Conservation (phyloP, 75 land plant species). For the Pinus tabuliformis region DNA sequence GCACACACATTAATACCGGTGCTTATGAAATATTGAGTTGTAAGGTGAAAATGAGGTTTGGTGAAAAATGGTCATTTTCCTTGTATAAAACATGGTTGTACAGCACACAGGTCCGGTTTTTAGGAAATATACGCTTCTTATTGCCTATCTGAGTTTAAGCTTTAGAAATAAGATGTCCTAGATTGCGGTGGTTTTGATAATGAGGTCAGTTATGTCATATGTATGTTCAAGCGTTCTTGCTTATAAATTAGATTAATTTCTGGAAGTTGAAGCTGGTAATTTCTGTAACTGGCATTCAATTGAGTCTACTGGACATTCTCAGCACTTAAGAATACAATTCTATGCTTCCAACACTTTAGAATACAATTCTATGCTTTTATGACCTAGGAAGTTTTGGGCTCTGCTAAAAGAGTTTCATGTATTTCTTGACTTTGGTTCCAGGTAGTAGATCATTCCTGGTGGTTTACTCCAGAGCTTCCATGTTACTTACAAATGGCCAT, state of each 20-base stretch:
- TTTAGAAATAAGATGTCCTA: neutral
- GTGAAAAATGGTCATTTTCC: too few species aligned
- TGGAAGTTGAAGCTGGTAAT: neutral
- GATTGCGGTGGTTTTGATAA: neutral
- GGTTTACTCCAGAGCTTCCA: constrained; percentile 46
- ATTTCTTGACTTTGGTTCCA: constrained; percentile 15
- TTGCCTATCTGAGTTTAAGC: neutral
- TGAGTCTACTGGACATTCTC: neutral
- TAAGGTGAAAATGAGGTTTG: too few species aligned
- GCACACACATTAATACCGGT: neutral
- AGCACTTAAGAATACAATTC: neutral
- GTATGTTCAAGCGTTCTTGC: neutral
- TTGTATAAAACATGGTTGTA: too few species aligned
- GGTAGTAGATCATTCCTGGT: constrained; percentile 97
- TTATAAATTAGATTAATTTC: neutral
- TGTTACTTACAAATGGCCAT: neutral
- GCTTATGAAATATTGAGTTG: neutral
- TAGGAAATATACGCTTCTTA: neutral
- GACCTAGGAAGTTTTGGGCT: neutral
- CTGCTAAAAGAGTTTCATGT: neutral
- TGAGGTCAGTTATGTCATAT: neutral
- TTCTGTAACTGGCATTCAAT: neutral
- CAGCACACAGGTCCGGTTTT: neutral
- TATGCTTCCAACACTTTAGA: neutral
- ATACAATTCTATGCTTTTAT: neutral